Evolutionary conservation across 2,329 filamentous ascomycete genomes (phyloP).

Genomic region (Daldinia eschscholtzii): DNA sequence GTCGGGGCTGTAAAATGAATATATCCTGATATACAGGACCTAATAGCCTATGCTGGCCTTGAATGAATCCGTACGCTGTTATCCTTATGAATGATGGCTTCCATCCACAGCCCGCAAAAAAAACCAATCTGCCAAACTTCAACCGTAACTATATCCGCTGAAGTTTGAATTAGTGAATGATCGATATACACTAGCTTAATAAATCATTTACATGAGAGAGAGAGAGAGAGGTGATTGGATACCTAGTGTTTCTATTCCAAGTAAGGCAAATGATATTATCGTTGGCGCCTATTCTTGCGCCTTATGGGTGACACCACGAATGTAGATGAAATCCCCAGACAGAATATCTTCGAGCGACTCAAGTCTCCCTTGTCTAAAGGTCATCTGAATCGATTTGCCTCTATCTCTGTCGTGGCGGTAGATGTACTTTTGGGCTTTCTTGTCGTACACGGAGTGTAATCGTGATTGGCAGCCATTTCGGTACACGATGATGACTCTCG

Average conservation of each 20-base stretch:
- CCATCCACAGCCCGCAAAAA: not conserved
- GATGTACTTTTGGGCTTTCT: not conserved
- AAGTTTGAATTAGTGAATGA: not conserved
- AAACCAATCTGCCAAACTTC: not conserved
- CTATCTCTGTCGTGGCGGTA: conserved; percentile 24
- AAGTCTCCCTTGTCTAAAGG: not conserved
- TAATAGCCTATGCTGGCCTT: not conserved
- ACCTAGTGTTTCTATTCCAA: not conserved
- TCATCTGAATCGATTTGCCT: conserved; percentile 15
- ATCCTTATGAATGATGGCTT: not conserved
- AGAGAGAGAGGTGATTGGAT: not conserved
- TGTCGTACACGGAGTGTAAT: conserved; percentile 25
- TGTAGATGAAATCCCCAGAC: not conserved
- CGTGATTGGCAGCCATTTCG: not conserved
- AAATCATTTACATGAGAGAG: not conserved
- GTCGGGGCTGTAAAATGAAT: not conserved
- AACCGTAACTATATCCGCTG: not conserved
- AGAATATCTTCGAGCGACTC: not conserved
- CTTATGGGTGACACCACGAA: not conserved
- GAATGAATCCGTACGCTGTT: not conserved
- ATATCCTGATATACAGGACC: not conserved
- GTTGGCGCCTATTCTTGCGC: not conserved
- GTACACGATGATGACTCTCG: conserved; percentile 9
- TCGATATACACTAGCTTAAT: not conserved
- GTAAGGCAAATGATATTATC: not conserved